A percentile compares a stretch with the other conserved stretches of the same genome.
These are phyloP conservation scores for Saccharata proteae DNA, from an alignment of 2,329 filamentous ascomycete genomes.

Conservation along the genomic window DNA sequence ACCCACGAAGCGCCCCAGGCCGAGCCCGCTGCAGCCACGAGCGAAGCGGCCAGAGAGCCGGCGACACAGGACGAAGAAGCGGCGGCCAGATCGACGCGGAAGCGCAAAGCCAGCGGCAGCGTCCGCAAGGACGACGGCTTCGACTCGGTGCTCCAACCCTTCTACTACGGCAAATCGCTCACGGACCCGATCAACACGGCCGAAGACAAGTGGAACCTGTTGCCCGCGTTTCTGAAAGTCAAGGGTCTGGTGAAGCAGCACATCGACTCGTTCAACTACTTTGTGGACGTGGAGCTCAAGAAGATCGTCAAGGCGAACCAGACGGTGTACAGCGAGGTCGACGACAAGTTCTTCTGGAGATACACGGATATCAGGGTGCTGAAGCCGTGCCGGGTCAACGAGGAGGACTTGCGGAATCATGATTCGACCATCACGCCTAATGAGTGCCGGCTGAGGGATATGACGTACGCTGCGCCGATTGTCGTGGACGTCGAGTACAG, in stretches of 20 bases:
- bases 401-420: conserved; percentile 43
- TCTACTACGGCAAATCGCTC: conserved; percentile 56
- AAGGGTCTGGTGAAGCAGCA: conserved; percentile 96
- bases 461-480: conserved; percentile 96
- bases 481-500: conserved; percentile 86
- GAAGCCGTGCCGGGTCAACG: conserved; percentile 65
- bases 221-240: conserved; percentile 96
- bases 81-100: conserved; percentile 9
- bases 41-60: neutral
- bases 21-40: neutral
- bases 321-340: conserved; percentile 79
- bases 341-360: conserved; percentile 85
- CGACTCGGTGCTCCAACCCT: conserved; percentile 54
- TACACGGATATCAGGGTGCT: conserved; percentile 83
- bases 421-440: conserved; percentile 66
- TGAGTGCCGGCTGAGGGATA: conserved; percentile 89
- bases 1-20: neutral
- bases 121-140: conserved; percentile 36
- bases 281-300: conserved; percentile 91
- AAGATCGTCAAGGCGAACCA: conserved; percentile 91
- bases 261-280: conserved; percentile 98
- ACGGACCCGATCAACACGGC: conserved; percentile 60
- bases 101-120: conserved; percentile 19
- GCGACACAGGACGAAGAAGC: neutral
- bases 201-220: conserved; percentile 87